Conservation (phyloP, 495 filamentous ascomycete genomes). For the Trichoderma parareesei region DNA sequence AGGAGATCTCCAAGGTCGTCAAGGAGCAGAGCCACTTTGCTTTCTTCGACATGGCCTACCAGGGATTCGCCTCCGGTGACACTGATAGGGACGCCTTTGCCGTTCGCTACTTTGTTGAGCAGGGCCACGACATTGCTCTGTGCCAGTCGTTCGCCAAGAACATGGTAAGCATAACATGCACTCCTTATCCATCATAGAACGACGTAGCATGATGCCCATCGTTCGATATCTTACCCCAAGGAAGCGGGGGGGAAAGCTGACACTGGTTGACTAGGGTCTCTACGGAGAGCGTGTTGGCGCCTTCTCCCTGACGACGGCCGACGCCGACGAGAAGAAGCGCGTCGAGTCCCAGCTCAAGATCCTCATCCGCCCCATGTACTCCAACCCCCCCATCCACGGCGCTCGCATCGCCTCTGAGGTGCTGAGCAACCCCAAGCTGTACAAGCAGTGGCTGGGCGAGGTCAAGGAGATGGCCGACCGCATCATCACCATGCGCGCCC, state of each 20-base stretch:
- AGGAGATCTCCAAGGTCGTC: conserved; percentile 78
- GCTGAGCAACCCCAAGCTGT: conserved; percentile 76
- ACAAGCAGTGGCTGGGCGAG: conserved; percentile 91
- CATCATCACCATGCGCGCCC: conserved; percentile 94
- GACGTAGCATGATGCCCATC: neutral
- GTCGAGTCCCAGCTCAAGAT: conserved; percentile 98
- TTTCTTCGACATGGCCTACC: conserved; percentile 99
- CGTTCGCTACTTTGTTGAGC: conserved; percentile 79
- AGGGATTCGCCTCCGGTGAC: conserved; percentile 92
- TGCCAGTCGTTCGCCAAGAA: conserved; percentile 99
- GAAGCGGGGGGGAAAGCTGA: too few species aligned
- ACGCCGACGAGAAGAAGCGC: conserved; percentile 86
- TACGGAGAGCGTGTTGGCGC: conserved; percentile 98
- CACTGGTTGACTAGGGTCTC: conserved; percentile 53
- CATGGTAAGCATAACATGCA: conserved; percentile 54
- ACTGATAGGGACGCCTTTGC: conserved; percentile 90
- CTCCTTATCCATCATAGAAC: neutral
- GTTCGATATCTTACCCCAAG: too few species aligned
- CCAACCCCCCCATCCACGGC: conserved; percentile 93
- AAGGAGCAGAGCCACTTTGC: conserved; percentile 85
- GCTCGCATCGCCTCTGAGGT: conserved; percentile 90
- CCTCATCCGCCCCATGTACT: conserved; percentile 92
- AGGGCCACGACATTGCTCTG: conserved; percentile 84
- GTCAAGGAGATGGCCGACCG: conserved; percentile 99
- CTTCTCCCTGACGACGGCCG: conserved; percentile 83